These are phyloP conservation scores for Sarcocystis neurona DNA, from an alignment of 169 alveolate species.

Conservation along the genomic window DNA sequence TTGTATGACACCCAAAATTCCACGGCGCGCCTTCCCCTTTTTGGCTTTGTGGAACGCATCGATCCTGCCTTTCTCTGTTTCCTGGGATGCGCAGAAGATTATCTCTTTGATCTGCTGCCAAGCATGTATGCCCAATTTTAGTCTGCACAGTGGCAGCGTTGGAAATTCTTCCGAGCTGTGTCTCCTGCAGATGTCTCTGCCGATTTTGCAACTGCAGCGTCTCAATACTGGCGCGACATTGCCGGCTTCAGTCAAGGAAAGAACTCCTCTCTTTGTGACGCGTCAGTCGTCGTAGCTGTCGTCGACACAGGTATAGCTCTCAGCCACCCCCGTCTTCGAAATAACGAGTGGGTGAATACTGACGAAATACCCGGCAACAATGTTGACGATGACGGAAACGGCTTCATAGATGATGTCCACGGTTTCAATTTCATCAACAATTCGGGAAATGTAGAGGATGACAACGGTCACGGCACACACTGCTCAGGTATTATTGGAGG, in stretches of 20 bases:
- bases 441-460: slow-evolving; percentile 77
- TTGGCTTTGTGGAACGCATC: too few species aligned
- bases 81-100: too few species aligned
- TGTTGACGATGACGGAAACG: slow-evolving; percentile 79
- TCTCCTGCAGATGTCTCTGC: too few species aligned
- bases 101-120: too few species aligned
- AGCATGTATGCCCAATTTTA: too few species aligned
- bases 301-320: slow-evolving; percentile 87
- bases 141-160: too few species aligned
- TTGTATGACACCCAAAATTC: too few species aligned
- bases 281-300: slow-evolving; percentile 73
- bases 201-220: too few species aligned
- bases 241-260: slow-evolving; percentile 6
- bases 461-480: slow-evolving; percentile 84
- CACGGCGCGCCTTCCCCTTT: too few species aligned
- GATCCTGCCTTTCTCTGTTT: too few species aligned
- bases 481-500: slow-evolving; percentile 80
- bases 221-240: slow-evolving; percentile 13
- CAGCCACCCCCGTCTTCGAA: slow-evolving; percentile 80
- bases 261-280: not conserved
- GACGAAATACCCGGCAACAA: slow-evolving; percentile 79
- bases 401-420: slow-evolving; percentile 77
- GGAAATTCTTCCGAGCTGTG: too few species aligned
- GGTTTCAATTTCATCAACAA: slow-evolving; percentile 75
- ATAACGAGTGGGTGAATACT: slow-evolving; percentile 76